Percentiles rank a stretch among this genome's conserved stretches.
These are phyloP conservation scores for Orobanche coerulescens DNA, from an alignment of 257 asterid species.

Conservation along the genomic window DNA sequence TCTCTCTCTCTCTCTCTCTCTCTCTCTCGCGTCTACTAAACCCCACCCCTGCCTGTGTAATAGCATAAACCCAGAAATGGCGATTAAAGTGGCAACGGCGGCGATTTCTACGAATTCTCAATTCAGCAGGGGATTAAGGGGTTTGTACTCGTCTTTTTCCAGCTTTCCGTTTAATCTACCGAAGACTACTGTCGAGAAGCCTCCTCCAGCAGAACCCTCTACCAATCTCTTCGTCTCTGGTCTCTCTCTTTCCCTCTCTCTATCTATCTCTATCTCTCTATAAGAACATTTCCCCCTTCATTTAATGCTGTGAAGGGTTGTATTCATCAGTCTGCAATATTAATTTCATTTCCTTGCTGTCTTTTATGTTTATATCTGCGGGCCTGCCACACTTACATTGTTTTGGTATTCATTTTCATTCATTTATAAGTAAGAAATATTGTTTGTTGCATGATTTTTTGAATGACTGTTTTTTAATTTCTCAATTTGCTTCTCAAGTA, in stretches of 20 bases:
- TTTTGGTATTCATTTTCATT: not conserved
- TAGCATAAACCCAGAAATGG: slow-evolving; percentile 39
- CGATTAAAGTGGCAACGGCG: slow-evolving; percentile 53
- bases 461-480: not conserved
- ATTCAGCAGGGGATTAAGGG: slow-evolving; percentile 30
- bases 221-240: slow-evolving; percentile 83
- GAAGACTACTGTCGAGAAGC: slow-evolving; percentile 40
- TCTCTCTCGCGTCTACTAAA: too few species aligned
- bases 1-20: too few species aligned
- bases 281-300: not conserved
- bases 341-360: not conserved
- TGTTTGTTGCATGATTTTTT: not conserved
- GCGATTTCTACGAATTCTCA: slow-evolving; percentile 29
- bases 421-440: not conserved
- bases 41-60: slow-evolving; percentile 1
- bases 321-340: not conserved
- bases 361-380: not conserved
- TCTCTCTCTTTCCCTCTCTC: slow-evolving; percentile 14
- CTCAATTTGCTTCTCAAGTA: too few species aligned
- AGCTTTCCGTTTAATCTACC: slow-evolving; percentile 52
- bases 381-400: not conserved
- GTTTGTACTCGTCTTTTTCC: slow-evolving; percentile 36
- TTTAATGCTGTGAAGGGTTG: not conserved
- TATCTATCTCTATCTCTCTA: not conserved
- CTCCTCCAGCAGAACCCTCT: slow-evolving; percentile 74